Base-by-base conservation (phyloP, 2,329 filamentous ascomycete genomes). In the Chrysoporthe deuterocubensis region DNA sequence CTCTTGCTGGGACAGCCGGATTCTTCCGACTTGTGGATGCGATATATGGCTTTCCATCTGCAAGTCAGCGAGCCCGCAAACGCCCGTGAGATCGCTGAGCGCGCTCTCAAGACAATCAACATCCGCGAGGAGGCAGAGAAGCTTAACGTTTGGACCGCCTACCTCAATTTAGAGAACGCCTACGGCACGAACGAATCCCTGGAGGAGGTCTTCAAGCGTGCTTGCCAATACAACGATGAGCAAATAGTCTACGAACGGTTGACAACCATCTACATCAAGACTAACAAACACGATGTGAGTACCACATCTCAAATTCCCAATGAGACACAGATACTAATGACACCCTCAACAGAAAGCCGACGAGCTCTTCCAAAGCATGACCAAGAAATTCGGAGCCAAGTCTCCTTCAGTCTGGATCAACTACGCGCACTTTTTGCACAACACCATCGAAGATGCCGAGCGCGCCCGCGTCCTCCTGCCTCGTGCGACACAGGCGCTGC, bases 1-100 rank as follows among this genome's bases (percentile, higher is more conserved):
- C 89, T 97, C 34, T 87, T 99, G 54, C 88, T 99, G 32, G 93
- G 94, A 66, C 92, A 97, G 77, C 94, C 96, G 2, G 94, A 98
- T 80, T 95, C 92, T n/a, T 96, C 95, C 0, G 85, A 91, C 70
- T 86, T 98, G 40, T 99, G 96, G 96, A 92, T 97, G 65, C 88
- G 93, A 72, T 99, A 99, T 81, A 98, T 99, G 93, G 94, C 94
- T n/a, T 97, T 97, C 86, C 93, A 98, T 80, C 90, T 97, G 78
- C 91, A 97, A 76, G 87, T 97, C 64, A 93, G 93, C 76, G 96
- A 99, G 80, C 85, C 96, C 26, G 89, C 90, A 70, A 96, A 94
- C 79, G 94, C 96, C 14, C 89, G 95, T 61, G 92, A 95, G 72
- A 91, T 97, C 68, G 94, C 93, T 1, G 92, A 97, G 80, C 91